Conservation (phyloP, 2,329 filamentous ascomycete species). For the Pseudovirgaria hyperparasitica region DNA sequence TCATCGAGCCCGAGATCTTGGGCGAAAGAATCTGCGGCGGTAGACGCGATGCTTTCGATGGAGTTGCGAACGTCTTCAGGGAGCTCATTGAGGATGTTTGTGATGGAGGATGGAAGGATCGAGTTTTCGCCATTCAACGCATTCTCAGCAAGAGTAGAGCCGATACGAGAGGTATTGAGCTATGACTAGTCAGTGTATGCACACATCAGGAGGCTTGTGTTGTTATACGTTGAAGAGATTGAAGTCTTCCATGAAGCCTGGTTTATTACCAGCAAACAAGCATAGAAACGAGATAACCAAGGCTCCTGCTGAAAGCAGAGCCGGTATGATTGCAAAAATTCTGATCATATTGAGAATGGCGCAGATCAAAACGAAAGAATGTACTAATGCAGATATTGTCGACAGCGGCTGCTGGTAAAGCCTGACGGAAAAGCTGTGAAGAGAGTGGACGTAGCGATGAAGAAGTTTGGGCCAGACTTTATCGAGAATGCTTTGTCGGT, state of each 20-base stretch:
- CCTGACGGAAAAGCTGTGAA: too few species aligned
- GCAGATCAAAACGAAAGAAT: too few species aligned
- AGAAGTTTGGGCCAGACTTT: too few species aligned
- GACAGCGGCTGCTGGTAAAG: too few species aligned
- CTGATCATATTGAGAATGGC: too few species aligned
- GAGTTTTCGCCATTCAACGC: too few species aligned
- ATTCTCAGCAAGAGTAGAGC: slow-evolving; percentile 25
- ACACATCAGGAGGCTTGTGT: not conserved
- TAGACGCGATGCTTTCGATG: slow-evolving; percentile 28
- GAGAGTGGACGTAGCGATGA: too few species aligned
- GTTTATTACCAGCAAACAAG: slow-evolving; percentile 47
- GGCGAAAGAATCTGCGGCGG: slow-evolving; percentile 32
- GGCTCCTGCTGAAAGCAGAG: slow-evolving; percentile 37
- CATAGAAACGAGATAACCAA: slow-evolving; percentile 47
- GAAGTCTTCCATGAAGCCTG: slow-evolving; percentile 42
- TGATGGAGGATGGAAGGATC: slow-evolving; percentile 14
- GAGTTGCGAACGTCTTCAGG: slow-evolving; percentile 17
- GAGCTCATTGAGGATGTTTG: too few species aligned
- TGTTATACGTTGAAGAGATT: slow-evolving; percentile 40
- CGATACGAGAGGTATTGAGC: slow-evolving; percentile 46
- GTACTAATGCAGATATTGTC: too few species aligned
- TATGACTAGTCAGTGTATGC: too few species aligned
- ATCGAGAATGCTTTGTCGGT: too few species aligned
- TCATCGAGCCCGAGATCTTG: slow-evolving; percentile 42
- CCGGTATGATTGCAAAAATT: too few species aligned